A percentile compares a stretch with the other conserved stretches of the same genome.
These are phyloP conservation scores for Endoconidiophora laricicola DNA, from an alignment of 2,329 filamentous ascomycete species.

Conservation along the genomic window DNA sequence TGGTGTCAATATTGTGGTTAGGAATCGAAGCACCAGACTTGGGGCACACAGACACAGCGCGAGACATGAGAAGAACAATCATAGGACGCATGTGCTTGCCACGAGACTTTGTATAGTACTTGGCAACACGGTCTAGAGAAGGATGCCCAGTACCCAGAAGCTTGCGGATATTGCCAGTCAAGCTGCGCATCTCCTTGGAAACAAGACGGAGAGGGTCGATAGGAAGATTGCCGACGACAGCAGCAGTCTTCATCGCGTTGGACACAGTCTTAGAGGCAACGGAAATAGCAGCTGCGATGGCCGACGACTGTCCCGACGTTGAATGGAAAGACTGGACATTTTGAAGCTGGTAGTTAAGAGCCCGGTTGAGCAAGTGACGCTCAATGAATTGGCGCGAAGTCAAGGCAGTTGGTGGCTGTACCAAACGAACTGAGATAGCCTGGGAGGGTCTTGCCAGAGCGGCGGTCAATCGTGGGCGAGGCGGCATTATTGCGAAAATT, in stretches of 20 bases:
- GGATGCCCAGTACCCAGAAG: slow-evolving; percentile 90
- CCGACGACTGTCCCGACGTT: slow-evolving; percentile 35
- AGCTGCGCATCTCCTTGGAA: slow-evolving; percentile 89
- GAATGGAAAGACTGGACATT: slow-evolving; percentile 26
- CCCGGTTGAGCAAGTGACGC: slow-evolving; percentile 8
- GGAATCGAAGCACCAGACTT: slow-evolving; percentile 25
- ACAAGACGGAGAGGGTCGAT: slow-evolving; percentile 81
- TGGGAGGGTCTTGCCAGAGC: slow-evolving; percentile 7
- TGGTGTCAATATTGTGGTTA: slow-evolving; percentile 31
- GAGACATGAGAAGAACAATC: slow-evolving; percentile 89
- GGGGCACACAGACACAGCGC: slow-evolving; percentile 70
- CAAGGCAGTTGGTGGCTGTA: slow-evolving; percentile 3
- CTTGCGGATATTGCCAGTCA: slow-evolving; percentile 85
- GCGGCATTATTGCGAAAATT: not conserved
- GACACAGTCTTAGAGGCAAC: slow-evolving; percentile 55
- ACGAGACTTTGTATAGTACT: slow-evolving; percentile 94
- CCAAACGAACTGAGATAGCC: not conserved
- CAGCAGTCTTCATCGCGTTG: slow-evolving; percentile 45
- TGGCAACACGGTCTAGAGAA: slow-evolving; percentile 82
- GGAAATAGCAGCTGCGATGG: slow-evolving; percentile 58
- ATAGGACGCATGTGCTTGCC: slow-evolving; percentile 93
- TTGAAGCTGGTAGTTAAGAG: slow-evolving; percentile 11
- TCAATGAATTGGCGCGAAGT: slow-evolving; percentile 6
- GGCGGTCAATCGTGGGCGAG: slow-evolving; percentile 9
- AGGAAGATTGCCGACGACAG: slow-evolving; percentile 45